phyloP scores from a whole-genome alignment of 2,329 filamentous ascomycete species.

The Coleophoma crateriformis region DNA sequence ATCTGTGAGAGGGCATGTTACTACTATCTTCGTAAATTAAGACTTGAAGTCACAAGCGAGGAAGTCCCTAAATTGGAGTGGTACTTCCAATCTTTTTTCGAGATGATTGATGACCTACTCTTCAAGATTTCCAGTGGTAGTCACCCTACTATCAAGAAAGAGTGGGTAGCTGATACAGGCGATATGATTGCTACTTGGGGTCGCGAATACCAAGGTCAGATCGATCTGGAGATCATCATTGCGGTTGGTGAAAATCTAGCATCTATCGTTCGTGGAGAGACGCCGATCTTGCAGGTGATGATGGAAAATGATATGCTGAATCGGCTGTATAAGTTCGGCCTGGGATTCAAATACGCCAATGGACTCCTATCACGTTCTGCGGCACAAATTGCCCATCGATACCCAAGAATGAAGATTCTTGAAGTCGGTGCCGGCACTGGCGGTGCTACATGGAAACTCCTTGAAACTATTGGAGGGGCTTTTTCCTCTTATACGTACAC shows the following conservation, averaged over 20 bases:
- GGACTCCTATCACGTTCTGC: neutral
- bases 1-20: neutral
- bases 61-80: neutral
- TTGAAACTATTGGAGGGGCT: conserved; percentile 22
- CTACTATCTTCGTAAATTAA: neutral
- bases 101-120: neutral
- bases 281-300: neutral
- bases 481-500: conserved; percentile 16
- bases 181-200: neutral
- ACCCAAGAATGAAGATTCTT: conserved; percentile 27
- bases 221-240: neutral
- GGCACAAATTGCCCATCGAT: conserved; percentile 21
- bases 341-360: neutral
- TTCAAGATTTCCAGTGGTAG: conserved; percentile 1
- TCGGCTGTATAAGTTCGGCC: conserved; percentile 1
- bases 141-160: conserved; percentile 1
- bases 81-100: neutral
- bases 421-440: conserved; percentile 39
- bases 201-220: neutral
- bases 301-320: conserved; percentile 3
- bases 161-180: conserved; percentile 5
- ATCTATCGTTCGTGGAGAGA: conserved; percentile 1
- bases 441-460: conserved; percentile 29
- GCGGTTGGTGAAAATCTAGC: neutral
- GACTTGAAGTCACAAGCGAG: neutral